Evolutionary conservation across 352 stramenopile species (phyloP).

Genomic region (Pythium periplocum): DNA sequence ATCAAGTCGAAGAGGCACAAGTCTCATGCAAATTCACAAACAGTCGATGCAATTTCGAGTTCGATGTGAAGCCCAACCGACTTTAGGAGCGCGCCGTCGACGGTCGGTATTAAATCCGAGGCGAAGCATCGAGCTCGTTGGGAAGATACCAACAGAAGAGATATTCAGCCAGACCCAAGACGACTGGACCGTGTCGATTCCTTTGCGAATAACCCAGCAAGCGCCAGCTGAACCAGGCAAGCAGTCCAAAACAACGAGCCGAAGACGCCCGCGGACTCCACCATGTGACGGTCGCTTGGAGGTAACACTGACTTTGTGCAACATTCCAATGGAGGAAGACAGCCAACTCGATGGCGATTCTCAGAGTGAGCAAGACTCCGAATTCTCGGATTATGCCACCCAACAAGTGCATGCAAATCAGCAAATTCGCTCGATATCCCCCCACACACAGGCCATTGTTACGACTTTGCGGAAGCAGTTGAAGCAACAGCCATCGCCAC

Average conservation of each 20-base stretch:
- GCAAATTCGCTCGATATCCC: too few species aligned
- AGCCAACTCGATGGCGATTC: too few species aligned
- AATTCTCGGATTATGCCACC: too few species aligned
- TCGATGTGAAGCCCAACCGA: conserved; percentile 17
- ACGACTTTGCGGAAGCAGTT: too few species aligned
- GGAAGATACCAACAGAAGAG: too few species aligned
- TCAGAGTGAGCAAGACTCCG: too few species aligned
- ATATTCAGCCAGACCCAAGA: too few species aligned
- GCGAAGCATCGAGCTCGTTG: too few species aligned
- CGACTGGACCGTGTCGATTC: conserved; percentile 5
- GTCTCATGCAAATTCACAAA: conserved; percentile 1
- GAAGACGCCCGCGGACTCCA: background rate
- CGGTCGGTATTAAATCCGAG: background rate
- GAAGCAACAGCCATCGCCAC: too few species aligned
- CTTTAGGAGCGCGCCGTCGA: conserved; percentile 6
- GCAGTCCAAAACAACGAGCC: conserved; percentile 4
- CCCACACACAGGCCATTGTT: too few species aligned
- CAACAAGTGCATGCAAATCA: too few species aligned
- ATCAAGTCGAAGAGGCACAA: background rate
- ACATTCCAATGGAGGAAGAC: background rate
- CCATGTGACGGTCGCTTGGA: background rate
- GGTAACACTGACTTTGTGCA: conserved; percentile 1
- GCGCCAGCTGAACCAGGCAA: too few species aligned
- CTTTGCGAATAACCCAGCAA: conserved; percentile 1
- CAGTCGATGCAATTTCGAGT: conserved; percentile 12